Base-by-base conservation (phyloP, 176 grass and related monocot genomes). In the Cenchrus fungigraminus region DNA sequence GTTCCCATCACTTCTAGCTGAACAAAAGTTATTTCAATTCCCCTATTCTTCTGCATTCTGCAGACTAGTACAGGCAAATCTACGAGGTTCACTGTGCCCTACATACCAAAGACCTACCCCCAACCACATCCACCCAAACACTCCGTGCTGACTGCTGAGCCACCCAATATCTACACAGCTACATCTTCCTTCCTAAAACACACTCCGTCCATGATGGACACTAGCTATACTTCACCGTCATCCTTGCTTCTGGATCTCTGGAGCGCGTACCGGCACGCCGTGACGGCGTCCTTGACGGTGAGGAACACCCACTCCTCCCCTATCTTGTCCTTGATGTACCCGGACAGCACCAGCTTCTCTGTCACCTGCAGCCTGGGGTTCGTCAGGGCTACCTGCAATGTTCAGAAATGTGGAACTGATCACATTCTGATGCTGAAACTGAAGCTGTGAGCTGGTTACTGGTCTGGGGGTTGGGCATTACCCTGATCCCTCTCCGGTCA, bases 221-320 rank as follows among this genome's bases (percentile, higher is more conserved):
- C 51, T 76, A 62, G 57, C 82, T 79, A 88, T 68, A 91, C 86
- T 63, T 91, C 83, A 29, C 78, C 44, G 14, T 79, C 84, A 5
- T 47, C 87, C 83, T 87, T 95, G 54, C 61, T 79, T 54, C 77
- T 84, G 59, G 79, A 79, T 85, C 73, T 87, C 58, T 92, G 93
- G 68, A 98, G 89, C 42, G 55, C 57, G 60, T 86, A 98, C 28
- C 66, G 91, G 78, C 91, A 95, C 10, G 85, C 51, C 31, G 84
- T 52, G 63, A 95, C 82, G 45, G 96, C 96, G 40, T 95, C 96
- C 50, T 90, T 93, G 50, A 95, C 43, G 2, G 89, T 92, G 53
- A 98, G 83, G 87, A 95, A 98, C 66, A 92, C 81, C 85, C 87
- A 85, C 49, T 95, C 87, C 77, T 95, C 74, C 45, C 96, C 93